Evolutionary conservation across 2,329 filamentous ascomycete species (phyloP), one percentile per base, ranked within the genome.

Genomic region (Xylaria hypoxylon): DNA sequence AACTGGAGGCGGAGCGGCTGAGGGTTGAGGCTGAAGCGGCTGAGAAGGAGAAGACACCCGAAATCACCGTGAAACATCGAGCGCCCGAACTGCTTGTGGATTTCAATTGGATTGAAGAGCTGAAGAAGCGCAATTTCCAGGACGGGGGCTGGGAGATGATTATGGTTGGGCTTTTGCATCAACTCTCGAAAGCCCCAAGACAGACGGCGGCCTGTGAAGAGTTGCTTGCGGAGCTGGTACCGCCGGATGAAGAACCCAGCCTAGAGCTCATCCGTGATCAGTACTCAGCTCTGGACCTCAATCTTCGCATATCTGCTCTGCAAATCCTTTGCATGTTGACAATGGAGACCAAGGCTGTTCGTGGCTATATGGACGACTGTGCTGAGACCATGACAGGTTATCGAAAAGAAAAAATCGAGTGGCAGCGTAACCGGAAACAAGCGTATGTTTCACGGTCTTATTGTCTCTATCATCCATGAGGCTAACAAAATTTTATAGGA

Each of bases 371-470:
- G 84, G 93, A 97, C 72, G 91, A 95, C 69, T 97, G 94, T 80
- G 93, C 92, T 70, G 92, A 95, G 75, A 92, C 93, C 60, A 97
- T 98, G 94, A 99, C 96, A 1, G 89, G 90, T 61, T 93, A 96
- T 75, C 90, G 96, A 56, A 99, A 99, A 79, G 92, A 96, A 77
- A 97, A 97, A 82, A 97, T 97, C 68, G 93, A 97, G 71, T 91
- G 89, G 80, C 95, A 98, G 80, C 88, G 94, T 70, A 88, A 92
- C 72, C 89, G 92, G 70, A 90, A 90, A 72, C 84, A 87, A 78
- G 82, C 84, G 87, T 90, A 82, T 79, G 87, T 85, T 11, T 56
- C 26, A 42, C 6, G 48, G 28, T 15, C 8, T 57, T 35, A 5
- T 45, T 19, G 0, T 22, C 28, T 31, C 13, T 5, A 44, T 57